A percentile compares a stretch with the other conserved stretches of the same genome.
phyloP scores from a whole-genome alignment of 1,139 yeast species.

The Blastobotrys persicus region DNA sequence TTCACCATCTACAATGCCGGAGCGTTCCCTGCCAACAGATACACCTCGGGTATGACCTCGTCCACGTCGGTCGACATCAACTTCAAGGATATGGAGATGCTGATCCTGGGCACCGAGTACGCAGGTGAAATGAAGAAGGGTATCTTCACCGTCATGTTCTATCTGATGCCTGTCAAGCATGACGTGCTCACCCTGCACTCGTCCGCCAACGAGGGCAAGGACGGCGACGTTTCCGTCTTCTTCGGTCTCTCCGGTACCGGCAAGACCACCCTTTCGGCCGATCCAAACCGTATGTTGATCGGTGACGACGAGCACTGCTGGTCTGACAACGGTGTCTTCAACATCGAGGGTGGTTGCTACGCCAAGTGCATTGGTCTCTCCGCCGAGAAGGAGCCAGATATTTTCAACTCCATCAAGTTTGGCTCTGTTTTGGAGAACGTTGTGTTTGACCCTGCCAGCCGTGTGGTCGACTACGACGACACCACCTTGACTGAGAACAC shows the following conservation, averaged over 20 bases:
- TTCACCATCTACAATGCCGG: constrained; percentile 99
- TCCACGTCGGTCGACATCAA: constrained; percentile 94
- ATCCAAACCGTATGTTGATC: constrained; percentile 87
- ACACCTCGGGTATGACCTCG: constrained; percentile 97
- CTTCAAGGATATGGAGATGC: constrained; percentile 98
- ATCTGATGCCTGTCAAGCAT: constrained; percentile 95
- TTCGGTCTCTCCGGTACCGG: constrained; percentile 98
- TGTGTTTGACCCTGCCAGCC: constrained; percentile 73
- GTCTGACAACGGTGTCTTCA: constrained; percentile 98
- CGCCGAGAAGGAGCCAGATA: constrained; percentile 95
- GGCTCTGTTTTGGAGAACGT: constrained; percentile 96
- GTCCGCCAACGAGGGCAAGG: constrained; percentile 87
- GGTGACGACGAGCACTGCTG: constrained; percentile 99
- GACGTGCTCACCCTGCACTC: constrained; percentile 92
- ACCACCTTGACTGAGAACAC: constrained; percentile 87
- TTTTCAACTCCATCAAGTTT: constrained; percentile 88
- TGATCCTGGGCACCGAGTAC: constrained; percentile 95
- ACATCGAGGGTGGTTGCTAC: constrained; percentile 99
- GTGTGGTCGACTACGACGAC: constrained; percentile 83
- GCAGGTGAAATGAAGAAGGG: constrained; percentile 99
- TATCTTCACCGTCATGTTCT: constrained; percentile 97
- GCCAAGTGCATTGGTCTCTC: constrained; percentile 93
- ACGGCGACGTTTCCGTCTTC: constrained; percentile 85
- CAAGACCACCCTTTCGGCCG: constrained; percentile 96
- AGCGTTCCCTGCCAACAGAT: constrained; percentile 96